Evolutionary conservation across 2,329 filamentous ascomycete species (phyloP), one percentile per base, ranked within the genome.

Genomic region (Dactylonectria macrodidyma): DNA sequence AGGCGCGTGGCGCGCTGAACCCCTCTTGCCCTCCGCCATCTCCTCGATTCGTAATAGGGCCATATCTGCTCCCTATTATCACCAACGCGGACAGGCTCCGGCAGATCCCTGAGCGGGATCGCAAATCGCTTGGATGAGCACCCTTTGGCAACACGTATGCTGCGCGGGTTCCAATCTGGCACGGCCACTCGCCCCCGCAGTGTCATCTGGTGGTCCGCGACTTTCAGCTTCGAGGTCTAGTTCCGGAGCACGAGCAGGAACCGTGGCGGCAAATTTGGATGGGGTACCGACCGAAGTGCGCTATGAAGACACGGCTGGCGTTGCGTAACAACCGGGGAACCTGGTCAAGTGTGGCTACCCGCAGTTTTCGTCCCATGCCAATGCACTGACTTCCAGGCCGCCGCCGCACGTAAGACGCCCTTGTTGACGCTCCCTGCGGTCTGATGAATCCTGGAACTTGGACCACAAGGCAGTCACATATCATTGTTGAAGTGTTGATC

Each of bases 151-250:
- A 30, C 26, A 30, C 26, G 26, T 14, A 16, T 24, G 54, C 52
- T 69, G 62, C 52, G 66, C 47, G 26, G 38, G 36, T 63, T 73
- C 62, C 5, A 65, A 68, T 65, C 33, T 62, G 59, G 60, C 52
- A 19, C 11, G 12, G 4, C 24, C 33, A 48, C 47, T 44, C 6
- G 12, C 5, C 14, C 38, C 55, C 16, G 52, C 61, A 51, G 56
- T 26, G 52, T 34, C 54, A 38, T n/a, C 56, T 60, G 9, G 5
- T 38, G 48, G 22, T 24, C 58, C 47, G 38, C 6, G 34, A 44
- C 38, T 34, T 51, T 51, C 57, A 60, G 57, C 57, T 60, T 47
- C 26, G 22, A 9, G 5, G 16, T 46, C 36, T 36, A 22, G 38
- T 33, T 26, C 57, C 36, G 34, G 46, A 22, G 46, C 14, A 41